phyloP scores from a whole-genome alignment of 805 yeast genomes.

The Yamadazyma nakazawae region DNA sequence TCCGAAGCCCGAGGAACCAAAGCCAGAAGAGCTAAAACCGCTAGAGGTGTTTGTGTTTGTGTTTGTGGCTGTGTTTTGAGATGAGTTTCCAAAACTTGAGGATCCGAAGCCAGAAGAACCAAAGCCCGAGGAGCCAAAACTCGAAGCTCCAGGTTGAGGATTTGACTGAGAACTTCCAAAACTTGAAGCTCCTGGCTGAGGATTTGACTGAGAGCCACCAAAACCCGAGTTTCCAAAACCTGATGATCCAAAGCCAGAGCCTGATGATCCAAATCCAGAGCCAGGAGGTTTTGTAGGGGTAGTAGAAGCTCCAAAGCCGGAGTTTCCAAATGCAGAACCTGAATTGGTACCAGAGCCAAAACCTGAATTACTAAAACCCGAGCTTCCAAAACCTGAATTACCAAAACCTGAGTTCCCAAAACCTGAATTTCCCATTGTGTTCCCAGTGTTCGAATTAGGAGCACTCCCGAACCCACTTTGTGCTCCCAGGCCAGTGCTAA shows the following conservation, averaged over 20 bases:
- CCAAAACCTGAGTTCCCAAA: conserved; percentile 10
- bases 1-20: conserved; percentile 13
- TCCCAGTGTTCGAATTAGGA: conserved; percentile 12
- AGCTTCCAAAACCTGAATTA: conserved; percentile 2
- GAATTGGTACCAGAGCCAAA: background rate
- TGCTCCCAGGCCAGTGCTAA: background rate
- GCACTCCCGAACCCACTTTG: background rate
- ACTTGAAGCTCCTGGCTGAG: background rate
- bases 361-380: conserved; percentile 2
- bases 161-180: background rate
- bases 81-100: conserved; percentile 2
- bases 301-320: conserved; percentile 8
- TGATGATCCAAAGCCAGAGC: conserved; percentile 14
- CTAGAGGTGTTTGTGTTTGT: background rate
- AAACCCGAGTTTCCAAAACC: conserved; percentile 14
- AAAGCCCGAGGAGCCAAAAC: conserved; percentile 9
- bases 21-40: conserved; percentile 12
- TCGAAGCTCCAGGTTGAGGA: conserved; percentile 11
- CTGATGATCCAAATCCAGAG: conserved; percentile 11
- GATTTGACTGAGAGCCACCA: conserved; percentile 9
- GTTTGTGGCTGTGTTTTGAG: background rate
- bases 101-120: conserved; percentile 4
- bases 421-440: background rate
- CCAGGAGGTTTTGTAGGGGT: conserved; percentile 13
- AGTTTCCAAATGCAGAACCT: conserved; percentile 9